Evolutionary conservation across 176 grass and related monocot species (phyloP).

Genomic region (Hyparrhenia diplandra): DNA sequence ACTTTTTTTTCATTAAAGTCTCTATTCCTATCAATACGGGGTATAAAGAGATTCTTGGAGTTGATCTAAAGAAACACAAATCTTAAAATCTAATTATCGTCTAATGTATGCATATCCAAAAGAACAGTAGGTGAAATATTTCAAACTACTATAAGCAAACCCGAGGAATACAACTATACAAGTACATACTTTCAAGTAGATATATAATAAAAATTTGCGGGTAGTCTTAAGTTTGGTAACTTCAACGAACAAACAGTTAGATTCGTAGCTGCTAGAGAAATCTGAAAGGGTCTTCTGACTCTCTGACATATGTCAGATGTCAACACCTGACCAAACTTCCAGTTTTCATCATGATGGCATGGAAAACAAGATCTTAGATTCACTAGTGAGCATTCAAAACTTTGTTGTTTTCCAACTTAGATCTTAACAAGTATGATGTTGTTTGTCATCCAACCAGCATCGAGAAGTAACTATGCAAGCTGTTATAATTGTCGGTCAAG

Average conservation of each 20-base stretch:
- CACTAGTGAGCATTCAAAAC: slow-evolving; percentile 30
- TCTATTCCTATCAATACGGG: background rate
- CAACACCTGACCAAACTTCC: slow-evolving; percentile 27
- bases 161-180: background rate
- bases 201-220: background rate
- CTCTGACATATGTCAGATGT: slow-evolving; percentile 36
- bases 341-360: slow-evolving; percentile 35
- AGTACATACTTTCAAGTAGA: background rate
- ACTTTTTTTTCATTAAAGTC: background rate
- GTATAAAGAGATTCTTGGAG: background rate
- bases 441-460: background rate
- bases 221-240: background rate
- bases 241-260: slow-evolving; percentile 9
- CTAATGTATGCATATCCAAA: background rate
- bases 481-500: background rate
- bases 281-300: slow-evolving; percentile 5
- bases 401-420: background rate
- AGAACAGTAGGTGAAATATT: background rate
- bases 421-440: slow-evolving; percentile 12
- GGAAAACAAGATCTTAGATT: slow-evolving; percentile 24
- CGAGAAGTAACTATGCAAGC: background rate
- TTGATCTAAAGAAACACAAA: background rate
- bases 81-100: background rate
- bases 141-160: background rate
- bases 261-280: background rate